Percentiles rank a stretch among this genome's conserved stretches.
Conservation (phyloP, 2,329 filamentous ascomycete genomes). For the Harringtonia lauricola region DNA sequence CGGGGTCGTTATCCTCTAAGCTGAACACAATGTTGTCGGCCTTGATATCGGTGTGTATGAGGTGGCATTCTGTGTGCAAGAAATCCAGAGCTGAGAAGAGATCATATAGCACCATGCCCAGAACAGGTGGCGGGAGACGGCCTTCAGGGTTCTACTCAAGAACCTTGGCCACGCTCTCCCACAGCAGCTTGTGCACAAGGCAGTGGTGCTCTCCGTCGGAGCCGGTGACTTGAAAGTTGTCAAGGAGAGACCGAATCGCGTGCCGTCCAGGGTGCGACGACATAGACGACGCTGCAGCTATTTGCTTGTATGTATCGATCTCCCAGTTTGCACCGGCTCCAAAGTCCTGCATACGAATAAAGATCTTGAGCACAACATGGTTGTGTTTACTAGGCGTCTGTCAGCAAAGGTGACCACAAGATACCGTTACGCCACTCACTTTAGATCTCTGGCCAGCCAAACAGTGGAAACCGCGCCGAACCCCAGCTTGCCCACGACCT, state of each 20-base stretch:
- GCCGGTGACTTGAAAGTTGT: background rate
- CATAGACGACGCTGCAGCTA: background rate
- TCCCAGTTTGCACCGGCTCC: background rate
- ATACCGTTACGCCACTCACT: background rate
- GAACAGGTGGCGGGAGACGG: background rate
- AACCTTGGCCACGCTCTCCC: background rate
- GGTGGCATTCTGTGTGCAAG: background rate
- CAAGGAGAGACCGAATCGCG: background rate
- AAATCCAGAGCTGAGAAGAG: background rate
- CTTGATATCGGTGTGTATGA: background rate
- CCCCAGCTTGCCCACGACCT: constrained; percentile 29
- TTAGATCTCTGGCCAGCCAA: constrained; percentile 28
- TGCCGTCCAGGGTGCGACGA: background rate
- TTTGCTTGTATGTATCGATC: background rate
- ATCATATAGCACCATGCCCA: background rate
- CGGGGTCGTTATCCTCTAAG: background rate
- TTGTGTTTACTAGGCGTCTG: background rate
- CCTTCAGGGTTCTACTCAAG: background rate
- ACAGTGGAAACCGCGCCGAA: constrained; percentile 29
- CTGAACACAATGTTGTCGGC: background rate
- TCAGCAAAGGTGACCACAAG: background rate
- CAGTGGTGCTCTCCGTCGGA: background rate
- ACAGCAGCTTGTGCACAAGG: background rate
- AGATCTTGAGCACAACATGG: background rate
- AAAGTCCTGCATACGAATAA: background rate